Percentiles rank a stretch among this genome's conserved stretches.
Conservation (phyloP, 2,329 filamentous ascomycete genomes). For the Phyllosticta capitalensis region DNA sequence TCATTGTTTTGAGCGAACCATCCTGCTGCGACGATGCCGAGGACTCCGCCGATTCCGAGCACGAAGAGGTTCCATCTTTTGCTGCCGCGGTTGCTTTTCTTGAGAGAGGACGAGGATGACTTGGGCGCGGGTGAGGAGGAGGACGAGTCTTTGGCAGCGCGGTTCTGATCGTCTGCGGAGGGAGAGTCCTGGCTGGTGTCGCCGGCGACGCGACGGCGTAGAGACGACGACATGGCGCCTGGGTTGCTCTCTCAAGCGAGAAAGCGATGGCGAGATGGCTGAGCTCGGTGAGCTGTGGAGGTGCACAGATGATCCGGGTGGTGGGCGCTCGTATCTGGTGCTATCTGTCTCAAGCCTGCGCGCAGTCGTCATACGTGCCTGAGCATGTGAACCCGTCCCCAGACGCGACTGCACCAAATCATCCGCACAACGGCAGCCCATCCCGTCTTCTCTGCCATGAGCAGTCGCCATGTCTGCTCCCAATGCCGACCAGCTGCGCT, state of each 20-base stretch:
- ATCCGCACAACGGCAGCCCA: neutral
- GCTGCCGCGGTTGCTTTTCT: slow-evolving; percentile 17
- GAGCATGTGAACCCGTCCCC: neutral
- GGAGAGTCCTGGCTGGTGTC: slow-evolving; percentile 4
- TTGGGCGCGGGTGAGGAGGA: neutral
- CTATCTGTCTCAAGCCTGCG: neutral
- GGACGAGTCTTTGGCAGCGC: neutral
- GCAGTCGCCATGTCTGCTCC: neutral
- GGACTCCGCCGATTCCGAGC: slow-evolving; percentile 80
- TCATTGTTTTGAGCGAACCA: slow-evolving; percentile 88
- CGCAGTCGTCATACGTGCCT: neutral
- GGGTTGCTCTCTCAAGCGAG: neutral
- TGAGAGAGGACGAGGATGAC: slow-evolving; percentile 9
- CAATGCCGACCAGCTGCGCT: slow-evolving; percentile 36
- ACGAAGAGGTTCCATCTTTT: slow-evolving; percentile 74
- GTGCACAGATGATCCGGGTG: neutral
- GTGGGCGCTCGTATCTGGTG: neutral
- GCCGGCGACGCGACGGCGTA: slow-evolving; percentile 27
- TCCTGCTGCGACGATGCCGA: slow-evolving; percentile 77
- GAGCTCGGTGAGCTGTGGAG: neutral
- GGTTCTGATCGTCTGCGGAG: neutral
- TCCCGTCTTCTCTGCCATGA: neutral
- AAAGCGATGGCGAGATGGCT: neutral
- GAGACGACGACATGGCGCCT: slow-evolving; percentile 23
- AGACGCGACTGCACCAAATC: neutral